A percentile compares a stretch with the other conserved stretches of the same genome.
Evolutionary conservation across 1,284 basidiomycete genomes (phyloP).

Genomic region (Marasmius sp.): DNA sequence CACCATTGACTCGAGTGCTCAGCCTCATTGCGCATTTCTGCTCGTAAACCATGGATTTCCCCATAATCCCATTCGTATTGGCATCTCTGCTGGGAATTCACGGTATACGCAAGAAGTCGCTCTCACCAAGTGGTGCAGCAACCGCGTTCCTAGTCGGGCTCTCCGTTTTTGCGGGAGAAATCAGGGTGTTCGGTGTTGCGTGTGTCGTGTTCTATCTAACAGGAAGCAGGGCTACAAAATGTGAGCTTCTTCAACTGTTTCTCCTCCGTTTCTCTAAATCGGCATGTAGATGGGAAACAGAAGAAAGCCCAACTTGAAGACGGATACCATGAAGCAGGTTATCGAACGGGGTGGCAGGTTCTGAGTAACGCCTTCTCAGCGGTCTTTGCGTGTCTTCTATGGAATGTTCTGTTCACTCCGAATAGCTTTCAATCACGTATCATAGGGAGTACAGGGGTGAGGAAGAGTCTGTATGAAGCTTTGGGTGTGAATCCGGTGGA

Average conservation of each 20-base stretch:
- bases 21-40: too few species aligned
- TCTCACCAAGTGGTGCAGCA: slow-evolving; percentile 71
- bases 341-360: slow-evolving; percentile 79
- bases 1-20: too few species aligned
- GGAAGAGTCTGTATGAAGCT: not conserved
- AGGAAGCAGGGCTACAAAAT: slow-evolving; percentile 84
- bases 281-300: slow-evolving; percentile 53
- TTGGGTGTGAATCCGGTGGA: slow-evolving; percentile 20
- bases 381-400: slow-evolving; percentile 60
- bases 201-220: slow-evolving; percentile 83
- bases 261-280: not conserved
- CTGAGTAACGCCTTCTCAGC: slow-evolving; percentile 79
- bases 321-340: slow-evolving; percentile 67
- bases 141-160: slow-evolving; percentile 79
- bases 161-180: slow-evolving; percentile 57
- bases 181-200: slow-evolving; percentile 68
- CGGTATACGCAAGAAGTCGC: slow-evolving; percentile 51
- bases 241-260: slow-evolving; percentile 32
- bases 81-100: slow-evolving; percentile 42
- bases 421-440: slow-evolving; percentile 32
- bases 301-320: slow-evolving; percentile 80
- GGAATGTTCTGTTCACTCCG: slow-evolving; percentile 58
- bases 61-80: slow-evolving; percentile 29
- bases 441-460: slow-evolving; percentile 14
- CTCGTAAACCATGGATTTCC: not conserved